Conservation (phyloP, 805 yeast genomes). For the Myxozyma udenii region DNA sequence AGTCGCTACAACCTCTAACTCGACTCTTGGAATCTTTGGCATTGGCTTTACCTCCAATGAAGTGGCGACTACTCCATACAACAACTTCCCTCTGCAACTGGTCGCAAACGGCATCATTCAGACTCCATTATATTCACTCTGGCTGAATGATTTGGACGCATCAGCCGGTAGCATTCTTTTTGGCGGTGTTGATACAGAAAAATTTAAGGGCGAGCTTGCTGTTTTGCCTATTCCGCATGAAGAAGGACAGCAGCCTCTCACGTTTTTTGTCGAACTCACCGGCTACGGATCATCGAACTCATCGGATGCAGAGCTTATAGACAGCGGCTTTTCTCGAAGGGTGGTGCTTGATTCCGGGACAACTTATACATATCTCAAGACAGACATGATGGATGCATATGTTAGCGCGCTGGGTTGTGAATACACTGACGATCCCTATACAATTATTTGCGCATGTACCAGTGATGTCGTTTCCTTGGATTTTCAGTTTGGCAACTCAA, state of each 20-base stretch:
- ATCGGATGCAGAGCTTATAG: not conserved
- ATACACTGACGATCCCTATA: no score
- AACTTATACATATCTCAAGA: conserved; percentile 50
- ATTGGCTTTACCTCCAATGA: conserved; percentile 41
- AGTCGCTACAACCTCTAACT: conserved; percentile 62
- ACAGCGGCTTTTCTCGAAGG: conserved; percentile 21
- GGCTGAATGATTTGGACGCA: conserved; percentile 44
- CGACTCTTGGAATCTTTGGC: conserved; percentile 53
- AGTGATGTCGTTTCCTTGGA: no score
- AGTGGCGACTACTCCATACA: conserved; percentile 42
- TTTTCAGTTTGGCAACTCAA: no score
- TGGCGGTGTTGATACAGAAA: conserved; percentile 52
- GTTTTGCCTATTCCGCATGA: not conserved
- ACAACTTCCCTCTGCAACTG: conserved; percentile 64
- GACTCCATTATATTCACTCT: conserved; percentile 58
- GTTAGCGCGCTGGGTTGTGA: no score
- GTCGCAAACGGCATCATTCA: conserved; percentile 55
- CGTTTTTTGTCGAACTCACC: conserved; percentile 16
- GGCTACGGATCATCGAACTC: conserved; percentile 15
- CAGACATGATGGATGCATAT: conserved; percentile 35
- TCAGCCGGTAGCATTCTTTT: conserved; percentile 38
- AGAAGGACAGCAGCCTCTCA: conserved; percentile 2
- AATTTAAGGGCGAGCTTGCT: conserved; percentile 44
- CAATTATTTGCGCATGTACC: no score
- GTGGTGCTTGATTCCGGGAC: conserved; percentile 58